Percentiles rank a stretch among this genome's conserved stretches.
These are phyloP conservation scores for Populus hybrid DNA, from an alignment of 441 rosid genomes.

Conservation along the genomic window DNA sequence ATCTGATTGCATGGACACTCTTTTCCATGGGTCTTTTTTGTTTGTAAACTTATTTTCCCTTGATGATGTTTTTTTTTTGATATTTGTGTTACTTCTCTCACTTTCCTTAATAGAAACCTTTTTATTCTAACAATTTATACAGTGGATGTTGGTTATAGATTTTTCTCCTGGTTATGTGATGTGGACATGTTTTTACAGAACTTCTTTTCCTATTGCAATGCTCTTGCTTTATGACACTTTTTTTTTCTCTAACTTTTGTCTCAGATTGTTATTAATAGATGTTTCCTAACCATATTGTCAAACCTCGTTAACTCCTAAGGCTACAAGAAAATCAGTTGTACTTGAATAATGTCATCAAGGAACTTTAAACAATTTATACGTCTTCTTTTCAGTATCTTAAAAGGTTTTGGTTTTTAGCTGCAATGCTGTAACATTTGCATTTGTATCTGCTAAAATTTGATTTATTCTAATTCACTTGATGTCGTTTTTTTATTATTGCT, in stretches of 20 bases:
- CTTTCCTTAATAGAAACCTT: not conserved
- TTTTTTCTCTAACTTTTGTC: too few relatives aligned
- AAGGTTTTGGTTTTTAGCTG: not conserved
- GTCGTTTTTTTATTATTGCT: not conserved
- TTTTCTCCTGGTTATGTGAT: not conserved
- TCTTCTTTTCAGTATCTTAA: not conserved
- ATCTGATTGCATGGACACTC: too few relatives aligned
- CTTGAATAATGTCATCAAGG: not conserved
- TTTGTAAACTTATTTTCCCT: not conserved
- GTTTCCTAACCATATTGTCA: not conserved
- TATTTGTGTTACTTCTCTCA: not conserved
- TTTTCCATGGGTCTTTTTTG: too few relatives aligned
- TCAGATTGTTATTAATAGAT: not conserved
- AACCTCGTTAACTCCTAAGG: not conserved
- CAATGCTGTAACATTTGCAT: not conserved
- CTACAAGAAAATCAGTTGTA: not conserved
- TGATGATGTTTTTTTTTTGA: not conserved
- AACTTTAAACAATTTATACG: not conserved
- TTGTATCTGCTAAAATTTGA: not conserved
- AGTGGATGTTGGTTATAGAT: not conserved
- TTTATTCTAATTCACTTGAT: not conserved
- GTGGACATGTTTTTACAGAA: not conserved
- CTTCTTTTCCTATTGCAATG: not conserved
- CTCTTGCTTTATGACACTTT: too few relatives aligned
- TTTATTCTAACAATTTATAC: not conserved